Evolutionary conservation across 2,329 filamentous ascomycete genomes (phyloP), one percentile per base, ranked within the genome.

Genomic region (Microdochium paspali): DNA sequence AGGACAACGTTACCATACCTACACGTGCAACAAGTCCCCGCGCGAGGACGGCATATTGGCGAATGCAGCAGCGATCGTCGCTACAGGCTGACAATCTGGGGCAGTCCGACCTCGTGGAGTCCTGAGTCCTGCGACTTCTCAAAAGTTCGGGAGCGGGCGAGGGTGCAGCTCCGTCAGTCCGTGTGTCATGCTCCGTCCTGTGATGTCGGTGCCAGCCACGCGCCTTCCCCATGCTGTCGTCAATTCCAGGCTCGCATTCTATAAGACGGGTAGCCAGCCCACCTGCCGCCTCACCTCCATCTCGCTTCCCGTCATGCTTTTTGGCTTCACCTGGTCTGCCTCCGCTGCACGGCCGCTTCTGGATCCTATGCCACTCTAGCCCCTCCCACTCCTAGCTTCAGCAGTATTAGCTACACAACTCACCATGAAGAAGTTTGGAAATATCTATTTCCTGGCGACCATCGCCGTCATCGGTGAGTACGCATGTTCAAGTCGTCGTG

Each of bases 391-490:
- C 15, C 35, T n/a, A n/a, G n/a, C 10, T 40, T 20, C 6, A 40
- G 18, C 7, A 15, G 18, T 20, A 21, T 20, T 10, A 10, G n/a
- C 6, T 40, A 20, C 6, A 18, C 20, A 24, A 21, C 50, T 52
- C 51, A 58, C 40, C 26, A 62, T 62, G 60, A 58, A 56, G 53
- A 53, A 57, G 40, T 54, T 66, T 44, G 64, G 64, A 44, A 70
- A 70, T 50, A 63, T 71, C 25, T 71, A 71, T 49, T 52, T 69
- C 24, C 70, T 71, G 51, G 66, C 69, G 54, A 64, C 65, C 52
- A 63, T 66, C 50, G 62, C 67, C 53, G 67, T 71, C 48, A 67
- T 71, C 28, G 68, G 68, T 65, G 57, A 52, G 61, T 50, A 20
- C 3, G 6, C 3, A 7, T 10, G n/a, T 4, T 7, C 48, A 12